Conservation (phyloP, 192 early-diverging fungal genomes). For the Podila epicladia region DNA sequence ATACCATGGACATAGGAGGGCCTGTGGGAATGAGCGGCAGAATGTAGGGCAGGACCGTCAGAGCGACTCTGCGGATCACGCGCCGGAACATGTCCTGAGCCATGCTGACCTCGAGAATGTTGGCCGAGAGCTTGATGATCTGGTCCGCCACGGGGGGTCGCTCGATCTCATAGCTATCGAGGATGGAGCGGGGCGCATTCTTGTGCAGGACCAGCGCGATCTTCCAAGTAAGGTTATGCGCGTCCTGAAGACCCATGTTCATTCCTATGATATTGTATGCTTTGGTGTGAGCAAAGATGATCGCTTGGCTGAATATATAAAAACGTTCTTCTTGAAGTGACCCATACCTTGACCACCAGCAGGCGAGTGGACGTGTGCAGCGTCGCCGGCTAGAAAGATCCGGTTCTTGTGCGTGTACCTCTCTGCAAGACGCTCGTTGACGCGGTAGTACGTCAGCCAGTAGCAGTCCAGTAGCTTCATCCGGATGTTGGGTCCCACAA, state of each 20-base stretch:
- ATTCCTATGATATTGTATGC: conserved; percentile 24
- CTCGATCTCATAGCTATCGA: conserved; percentile 34
- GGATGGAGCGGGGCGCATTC: conserved; percentile 19
- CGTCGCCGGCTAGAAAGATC: conserved; percentile 60
- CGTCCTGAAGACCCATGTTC: conserved; percentile 56
- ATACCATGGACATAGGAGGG: too few species aligned
- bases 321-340: neutral
- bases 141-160: conserved; percentile 20
- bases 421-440: conserved; percentile 44
- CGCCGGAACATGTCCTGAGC: neutral
- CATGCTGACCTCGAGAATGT: neutral
- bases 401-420: conserved; percentile 33
- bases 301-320: too few species aligned
- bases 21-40: too few species aligned
- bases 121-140: neutral
- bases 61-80: too few species aligned
- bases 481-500: conserved; percentile 14
- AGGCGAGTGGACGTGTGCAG: conserved; percentile 55
- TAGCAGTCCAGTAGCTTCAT: conserved; percentile 20
- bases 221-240: conserved; percentile 59
- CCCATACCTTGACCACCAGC: conserved; percentile 49
- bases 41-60: too few species aligned
- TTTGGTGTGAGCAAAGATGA: too few species aligned
- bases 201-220: conserved; percentile 51
- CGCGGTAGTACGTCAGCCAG: conserved; percentile 47